Conservation (phyloP, 2,329 filamentous ascomycete species). For the Elsinoe fawcettii region DNA sequence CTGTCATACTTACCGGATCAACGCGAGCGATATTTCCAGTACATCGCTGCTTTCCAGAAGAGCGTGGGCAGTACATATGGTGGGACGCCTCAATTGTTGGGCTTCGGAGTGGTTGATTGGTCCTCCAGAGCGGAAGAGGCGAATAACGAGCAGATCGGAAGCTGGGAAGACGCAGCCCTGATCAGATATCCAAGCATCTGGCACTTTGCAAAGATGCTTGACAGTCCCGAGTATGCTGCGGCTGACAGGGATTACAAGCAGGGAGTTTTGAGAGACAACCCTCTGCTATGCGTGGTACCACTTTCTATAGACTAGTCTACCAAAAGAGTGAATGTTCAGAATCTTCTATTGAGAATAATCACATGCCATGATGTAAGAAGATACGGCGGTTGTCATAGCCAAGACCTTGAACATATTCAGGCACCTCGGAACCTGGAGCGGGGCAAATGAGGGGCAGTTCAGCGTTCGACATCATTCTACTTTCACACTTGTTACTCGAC, state of each 20-base stretch:
- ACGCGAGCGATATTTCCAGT: slow-evolving; percentile 19
- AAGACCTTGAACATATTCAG: neutral
- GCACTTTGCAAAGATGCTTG: slow-evolving; percentile 24
- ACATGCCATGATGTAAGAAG: too few relatives aligned
- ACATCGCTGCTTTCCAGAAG: slow-evolving; percentile 19
- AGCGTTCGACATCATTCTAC: neutral
- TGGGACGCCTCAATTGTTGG: slow-evolving; percentile 18
- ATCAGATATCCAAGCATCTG: slow-evolving; percentile 22
- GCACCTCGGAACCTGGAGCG: neutral
- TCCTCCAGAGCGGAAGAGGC: slow-evolving; percentile 16
- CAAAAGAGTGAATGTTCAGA: too few relatives aligned
- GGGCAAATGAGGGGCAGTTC: neutral
- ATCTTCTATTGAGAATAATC: too few relatives aligned
- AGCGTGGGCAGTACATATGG: slow-evolving; percentile 20
- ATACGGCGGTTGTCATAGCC: neutral
- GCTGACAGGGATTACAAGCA: slow-evolving; percentile 22
- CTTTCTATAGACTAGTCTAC: neutral
- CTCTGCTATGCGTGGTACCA: slow-evolving; percentile 21
- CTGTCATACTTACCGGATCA: slow-evolving; percentile 19
- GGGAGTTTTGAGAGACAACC: slow-evolving; percentile 22
- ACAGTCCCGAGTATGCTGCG: slow-evolving; percentile 22
- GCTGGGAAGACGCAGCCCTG: slow-evolving; percentile 21
- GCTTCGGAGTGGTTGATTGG: slow-evolving; percentile 16
- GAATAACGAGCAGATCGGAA: slow-evolving; percentile 10
- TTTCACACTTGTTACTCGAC: neutral